A percentile compares a stretch with the other conserved stretches of the same genome.
Conservation (phyloP, 1,284 basidiomycete genomes). For the Microbotryum violaceum region DNA sequence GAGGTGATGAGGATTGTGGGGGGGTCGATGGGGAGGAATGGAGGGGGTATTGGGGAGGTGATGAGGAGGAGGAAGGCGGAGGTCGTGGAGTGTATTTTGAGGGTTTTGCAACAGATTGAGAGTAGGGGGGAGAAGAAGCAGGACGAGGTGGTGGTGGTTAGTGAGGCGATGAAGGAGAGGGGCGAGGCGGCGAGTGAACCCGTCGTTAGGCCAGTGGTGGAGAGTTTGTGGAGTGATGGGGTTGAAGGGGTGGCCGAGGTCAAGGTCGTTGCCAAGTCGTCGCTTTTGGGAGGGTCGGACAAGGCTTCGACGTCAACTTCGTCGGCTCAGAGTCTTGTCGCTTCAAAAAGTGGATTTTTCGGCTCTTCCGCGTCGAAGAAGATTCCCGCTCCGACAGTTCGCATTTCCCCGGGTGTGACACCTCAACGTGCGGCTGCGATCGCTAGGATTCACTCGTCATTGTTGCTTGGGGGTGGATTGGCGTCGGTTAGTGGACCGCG, state of each 20-base stretch:
- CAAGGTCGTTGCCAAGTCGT: conserved; percentile 30
- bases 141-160: background rate
- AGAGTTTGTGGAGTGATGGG: conserved; percentile 16
- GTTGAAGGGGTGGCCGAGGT: conserved; percentile 2
- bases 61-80: conserved; percentile 29
- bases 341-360: conserved; percentile 46
- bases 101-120: conserved; percentile 46
- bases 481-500: conserved; percentile 38
- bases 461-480: conserved; percentile 49
- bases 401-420: background rate
- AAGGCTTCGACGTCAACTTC: background rate
- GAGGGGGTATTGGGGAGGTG: conserved; percentile 49
- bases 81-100: conserved; percentile 20
- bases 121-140: conserved; percentile 7
- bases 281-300: conserved; percentile 38
- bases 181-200: conserved; percentile 12
- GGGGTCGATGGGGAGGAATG: background rate
- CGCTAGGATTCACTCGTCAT: conserved; percentile 45
- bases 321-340: conserved; percentile 23
- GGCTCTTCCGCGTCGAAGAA: conserved; percentile 31
- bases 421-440: conserved; percentile 38
- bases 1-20: conserved; percentile 45
- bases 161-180: background rate
- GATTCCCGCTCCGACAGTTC: background rate
- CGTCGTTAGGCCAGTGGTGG: conserved; percentile 19